phyloP scores from a whole-genome alignment of 2,329 filamentous ascomycete genomes.

The Fusarium brevicatenulatum region DNA sequence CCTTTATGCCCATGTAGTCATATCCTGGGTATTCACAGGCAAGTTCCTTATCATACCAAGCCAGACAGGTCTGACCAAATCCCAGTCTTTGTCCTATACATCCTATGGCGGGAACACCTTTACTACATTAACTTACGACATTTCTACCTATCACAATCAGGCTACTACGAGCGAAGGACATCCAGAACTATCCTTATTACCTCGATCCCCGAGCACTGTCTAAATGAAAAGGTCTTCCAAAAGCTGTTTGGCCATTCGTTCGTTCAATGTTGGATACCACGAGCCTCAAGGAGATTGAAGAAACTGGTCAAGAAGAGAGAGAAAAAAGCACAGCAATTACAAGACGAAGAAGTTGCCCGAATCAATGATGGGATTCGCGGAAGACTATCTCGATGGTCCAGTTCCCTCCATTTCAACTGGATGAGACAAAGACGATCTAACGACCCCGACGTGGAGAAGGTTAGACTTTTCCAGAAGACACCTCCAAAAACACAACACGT shows the following conservation, averaged over 20 bases:
- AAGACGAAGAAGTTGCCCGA: not conserved
- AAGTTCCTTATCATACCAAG: accelerated
- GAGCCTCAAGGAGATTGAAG: not conserved
- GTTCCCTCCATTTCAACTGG: accelerated
- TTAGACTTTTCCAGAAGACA: accelerated
- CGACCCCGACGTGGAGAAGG: not conserved
- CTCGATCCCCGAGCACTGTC: accelerated
- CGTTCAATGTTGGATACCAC: not conserved
- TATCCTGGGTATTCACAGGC: not conserved
- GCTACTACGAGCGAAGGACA: not conserved
- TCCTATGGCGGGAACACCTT: not conserved
- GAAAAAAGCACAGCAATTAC: not conserved
- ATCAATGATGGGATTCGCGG: accelerated
- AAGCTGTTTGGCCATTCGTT: not conserved
- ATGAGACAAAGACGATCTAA: accelerated
- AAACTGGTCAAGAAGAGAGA: not conserved
- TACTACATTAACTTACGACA: not conserved
- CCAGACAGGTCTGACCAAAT: not conserved
- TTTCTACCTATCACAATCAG: not conserved
- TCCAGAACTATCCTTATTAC: not conserved
- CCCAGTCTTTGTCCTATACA: not conserved
- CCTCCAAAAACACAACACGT: accelerated
- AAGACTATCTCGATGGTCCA: accelerated
- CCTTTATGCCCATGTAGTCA: not conserved
- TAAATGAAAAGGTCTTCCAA: not conserved